Evolutionary conservation across 139 green algal genomes (phyloP), one percentile per base, ranked within the genome.

Genomic region (Chlamydomonas schloesseri): DNA sequence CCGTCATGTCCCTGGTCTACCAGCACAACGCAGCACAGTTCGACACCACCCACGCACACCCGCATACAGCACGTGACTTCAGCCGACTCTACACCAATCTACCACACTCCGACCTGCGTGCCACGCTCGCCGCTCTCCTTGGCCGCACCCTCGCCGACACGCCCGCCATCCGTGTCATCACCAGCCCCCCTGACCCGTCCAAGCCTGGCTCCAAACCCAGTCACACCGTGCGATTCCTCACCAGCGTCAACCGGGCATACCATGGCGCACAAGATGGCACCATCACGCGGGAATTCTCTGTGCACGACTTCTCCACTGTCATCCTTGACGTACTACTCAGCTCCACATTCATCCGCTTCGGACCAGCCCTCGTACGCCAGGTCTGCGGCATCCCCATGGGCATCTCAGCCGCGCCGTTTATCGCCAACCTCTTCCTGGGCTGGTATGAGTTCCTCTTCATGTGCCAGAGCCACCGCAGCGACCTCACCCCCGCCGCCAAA

Each of bases 361-460:
- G 71, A 20, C 71, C 71, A 8, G 37, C 26, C 37, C 42, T 76
- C 24, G 42, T 76, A 0, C 14, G 24, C 1, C 71, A 76, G 24
- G 6, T 58, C 34, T 50, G 36, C 36, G 42, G 71, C 42, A 76
- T 76, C 71, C 71, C 71, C 24, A 76, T 76, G 71, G 71, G 71
- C 37, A 76, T 67, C 60, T n/a, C 18, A 17, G 60, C 60, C 2
- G 60, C 60, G 3, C 60, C 60, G 24, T 76, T 42, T 9, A 76
- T 76, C 34, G 71, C 71, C 10, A 76, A 76, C 71, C 71, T 76
- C 71, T 76, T 76, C 71, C 71, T 76, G 1, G 71, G 10, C 23
- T 76, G 71, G 71, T 76, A 53, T 36, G 71, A 76, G 37, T 76
- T 26, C 42, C 0, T 15, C 6, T 76, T 76, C 71, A 17, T 76